Base-by-base conservation (phyloP, 768 basidiomycete species). In the Russula ochroleuca region DNA sequence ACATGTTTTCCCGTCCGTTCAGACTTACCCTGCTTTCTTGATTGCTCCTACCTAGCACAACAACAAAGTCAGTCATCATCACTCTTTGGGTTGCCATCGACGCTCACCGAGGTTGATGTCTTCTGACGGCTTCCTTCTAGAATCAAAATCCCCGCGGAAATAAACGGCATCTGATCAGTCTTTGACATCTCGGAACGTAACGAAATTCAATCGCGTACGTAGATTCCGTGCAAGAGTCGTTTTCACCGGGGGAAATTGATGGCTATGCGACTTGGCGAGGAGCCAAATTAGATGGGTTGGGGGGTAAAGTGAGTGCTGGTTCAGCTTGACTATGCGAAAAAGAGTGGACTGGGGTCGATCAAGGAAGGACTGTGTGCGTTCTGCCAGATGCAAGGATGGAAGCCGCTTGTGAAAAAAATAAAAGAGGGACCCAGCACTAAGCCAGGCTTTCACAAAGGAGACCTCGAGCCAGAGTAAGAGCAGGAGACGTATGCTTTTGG, bases 1-100 rank as follows among this genome's bases (percentile, higher is more conserved):
- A 60, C 63, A 68, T 66, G 67, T 75, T 70, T 72, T 21, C 6
- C 23, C 28, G 31, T 61, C 41, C 31, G 19, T 69, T 74, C 74
- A 31, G 33, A 51, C 63, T 64, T 56, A 61, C 59, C n/a, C 59
- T 71, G 41, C 41, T 62, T 45, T 40, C 25, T 51, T 43, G 25
- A 33, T 64, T 11, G 49, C 35, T 59, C 52, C 53, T 54, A 37
- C 51, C 52, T 59, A 37, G 53, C 63, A 31, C 28, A 43, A 19
- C 47, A 51, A 50, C 37, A 5, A 14, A 19, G 43, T 62, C 61
- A 59, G 52, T 15, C 47, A 49, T 49, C 9, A 5, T 49, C 48
- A 23, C 23, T 48, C 28, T 14, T 49, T n/a, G 3, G 2, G 23
- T 25, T 13, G 6, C 25, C 35, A 9, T 19, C 50, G n/a, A 17